Evolutionary conservation across 176 grass and related monocot species (phyloP).

Genomic region (Melocanna baccifera): DNA sequence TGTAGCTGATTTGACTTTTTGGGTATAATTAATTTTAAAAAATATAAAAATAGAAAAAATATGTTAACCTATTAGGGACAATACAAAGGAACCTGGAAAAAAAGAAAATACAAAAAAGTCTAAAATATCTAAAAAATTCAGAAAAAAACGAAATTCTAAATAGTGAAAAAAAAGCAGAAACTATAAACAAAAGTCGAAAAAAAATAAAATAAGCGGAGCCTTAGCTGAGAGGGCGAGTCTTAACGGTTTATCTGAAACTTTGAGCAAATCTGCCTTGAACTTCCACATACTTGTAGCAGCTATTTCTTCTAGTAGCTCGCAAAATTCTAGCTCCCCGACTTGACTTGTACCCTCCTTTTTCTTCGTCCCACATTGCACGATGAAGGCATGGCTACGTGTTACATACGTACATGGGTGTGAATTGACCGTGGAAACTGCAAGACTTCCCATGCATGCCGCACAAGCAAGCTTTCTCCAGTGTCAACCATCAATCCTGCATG

Average conservation of each 20-base stretch:
- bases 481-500: neutral
- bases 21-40: too few relatives aligned
- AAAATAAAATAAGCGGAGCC: too few relatives aligned
- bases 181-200: too few relatives aligned
- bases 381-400: neutral
- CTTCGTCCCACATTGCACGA: neutral
- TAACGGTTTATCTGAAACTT: neutral
- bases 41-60: too few relatives aligned
- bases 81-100: too few relatives aligned
- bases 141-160: too few relatives aligned
- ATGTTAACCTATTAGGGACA: too few relatives aligned
- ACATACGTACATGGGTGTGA: neutral
- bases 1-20: too few relatives aligned
- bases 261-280: neutral
- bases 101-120: too few relatives aligned
- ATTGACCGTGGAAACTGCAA: neutral
- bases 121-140: too few relatives aligned
- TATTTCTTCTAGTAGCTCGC: neutral
- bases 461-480: neutral
- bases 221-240: too few relatives aligned
- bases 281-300: neutral
- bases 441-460: neutral
- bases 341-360: neutral
- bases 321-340: neutral
- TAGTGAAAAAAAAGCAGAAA: too few relatives aligned